A percentile compares a stretch with the other conserved stretches of the same genome.
These are phyloP conservation scores for Triticum aestivum DNA, from an alignment of 176 grass and related monocot species.

Conservation along the genomic window DNA sequence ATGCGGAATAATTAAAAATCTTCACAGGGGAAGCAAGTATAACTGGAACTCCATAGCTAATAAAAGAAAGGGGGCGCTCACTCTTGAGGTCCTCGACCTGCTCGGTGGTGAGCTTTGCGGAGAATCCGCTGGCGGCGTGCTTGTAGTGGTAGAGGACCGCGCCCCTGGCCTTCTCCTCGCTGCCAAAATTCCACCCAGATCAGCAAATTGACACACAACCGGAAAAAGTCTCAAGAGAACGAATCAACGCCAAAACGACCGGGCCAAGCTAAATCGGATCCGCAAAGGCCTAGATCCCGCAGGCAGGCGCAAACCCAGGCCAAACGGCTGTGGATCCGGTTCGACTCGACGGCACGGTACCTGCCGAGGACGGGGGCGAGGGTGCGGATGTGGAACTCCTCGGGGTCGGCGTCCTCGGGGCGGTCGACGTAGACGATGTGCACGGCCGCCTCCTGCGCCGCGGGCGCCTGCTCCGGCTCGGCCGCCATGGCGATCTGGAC, in stretches of 20 bases:
- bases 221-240: background rate
- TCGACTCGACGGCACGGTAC: background rate
- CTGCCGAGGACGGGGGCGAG: conserved; percentile 70
- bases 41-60: background rate
- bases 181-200: conserved; percentile 27
- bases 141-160: conserved; percentile 86
- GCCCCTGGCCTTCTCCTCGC: conserved; percentile 73
- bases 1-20: too few relatives aligned
- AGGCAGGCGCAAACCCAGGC: background rate
- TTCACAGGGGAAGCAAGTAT: background rate
- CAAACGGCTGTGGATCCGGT: background rate
- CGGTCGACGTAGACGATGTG: conserved; percentile 82
- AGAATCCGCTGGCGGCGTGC: conserved; percentile 83
- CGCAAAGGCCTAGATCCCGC: background rate
- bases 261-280: background rate
- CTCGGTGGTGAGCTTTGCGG: conserved; percentile 66
- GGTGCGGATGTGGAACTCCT: conserved; percentile 89
- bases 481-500: conserved; percentile 38
- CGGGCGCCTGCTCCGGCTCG: conserved; percentile 29
- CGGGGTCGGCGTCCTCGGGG: conserved; percentile 60
- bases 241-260: background rate
- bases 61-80: conserved; percentile 33
- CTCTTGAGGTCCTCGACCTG: conserved; percentile 82
- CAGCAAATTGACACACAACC: background rate
- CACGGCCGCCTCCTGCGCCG: conserved; percentile 51